Evolutionary conservation across 2,329 filamentous ascomycete species (phyloP).

Genomic region (Raffaelea ambrosiae): DNA sequence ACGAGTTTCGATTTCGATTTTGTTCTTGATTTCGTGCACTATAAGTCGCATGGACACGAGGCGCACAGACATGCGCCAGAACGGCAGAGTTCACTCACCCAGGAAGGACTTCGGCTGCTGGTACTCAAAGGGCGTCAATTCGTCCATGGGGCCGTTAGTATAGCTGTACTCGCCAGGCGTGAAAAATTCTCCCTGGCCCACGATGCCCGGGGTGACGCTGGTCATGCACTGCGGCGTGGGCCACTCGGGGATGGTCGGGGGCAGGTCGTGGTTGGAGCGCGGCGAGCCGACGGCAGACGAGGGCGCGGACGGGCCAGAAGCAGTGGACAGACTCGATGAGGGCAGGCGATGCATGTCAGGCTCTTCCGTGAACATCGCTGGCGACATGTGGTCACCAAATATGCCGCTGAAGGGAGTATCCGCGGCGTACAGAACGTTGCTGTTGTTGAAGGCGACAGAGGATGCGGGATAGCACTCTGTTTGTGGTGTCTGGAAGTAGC

Average conservation of each 20-base stretch:
- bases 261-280: constrained; percentile 50
- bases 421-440: constrained; percentile 36
- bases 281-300: constrained; percentile 62
- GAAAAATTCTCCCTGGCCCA: constrained; percentile 46
- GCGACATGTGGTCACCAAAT: constrained; percentile 37
- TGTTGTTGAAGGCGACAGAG: constrained; percentile 34
- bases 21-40: no score
- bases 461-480: constrained; percentile 18
- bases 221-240: constrained; percentile 42
- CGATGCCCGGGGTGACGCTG: constrained; percentile 54
- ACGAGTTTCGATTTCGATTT: no score
- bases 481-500: constrained; percentile 10
- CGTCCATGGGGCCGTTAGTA: constrained; percentile 38
- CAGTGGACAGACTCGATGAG: constrained; percentile 52
- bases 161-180: constrained; percentile 50
- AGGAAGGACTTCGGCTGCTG: constrained; percentile 42
- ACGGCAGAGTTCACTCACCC: constrained; percentile 40
- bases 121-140: constrained; percentile 40
- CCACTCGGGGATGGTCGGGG: constrained; percentile 53
- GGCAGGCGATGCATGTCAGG: constrained; percentile 36
- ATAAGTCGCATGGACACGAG: no score
- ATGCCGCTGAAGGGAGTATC: constrained; percentile 33
- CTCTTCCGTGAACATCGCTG: constrained; percentile 41
- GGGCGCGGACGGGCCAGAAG: constrained; percentile 53
- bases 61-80: no score